Evolutionary conservation across 2,329 filamentous ascomycete genomes (phyloP).

Genomic region (Monascus ruber): DNA sequence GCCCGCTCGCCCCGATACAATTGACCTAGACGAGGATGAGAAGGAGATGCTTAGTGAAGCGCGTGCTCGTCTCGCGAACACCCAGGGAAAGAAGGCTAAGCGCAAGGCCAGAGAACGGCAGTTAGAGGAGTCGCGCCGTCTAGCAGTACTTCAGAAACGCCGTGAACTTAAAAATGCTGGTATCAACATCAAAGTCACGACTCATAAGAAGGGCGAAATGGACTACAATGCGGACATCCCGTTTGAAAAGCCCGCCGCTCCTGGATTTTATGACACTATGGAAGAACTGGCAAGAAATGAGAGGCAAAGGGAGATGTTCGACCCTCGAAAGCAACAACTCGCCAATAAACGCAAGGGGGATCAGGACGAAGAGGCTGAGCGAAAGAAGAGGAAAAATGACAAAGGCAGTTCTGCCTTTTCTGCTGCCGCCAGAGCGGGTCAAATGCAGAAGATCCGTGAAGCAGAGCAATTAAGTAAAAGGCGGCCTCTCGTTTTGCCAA

Average conservation of each 20-base stretch:
- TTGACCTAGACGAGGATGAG: conserved; percentile 96
- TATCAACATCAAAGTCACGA: conserved; percentile 93
- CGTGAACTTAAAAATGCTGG: conserved; percentile 94
- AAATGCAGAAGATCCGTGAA: conserved; percentile 88
- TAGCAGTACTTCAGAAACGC: conserved; percentile 87
- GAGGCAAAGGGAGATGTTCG: conserved; percentile 69
- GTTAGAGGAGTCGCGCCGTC: conserved; percentile 80
- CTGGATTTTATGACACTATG: conserved; percentile 85
- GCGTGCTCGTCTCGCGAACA: conserved; percentile 89
- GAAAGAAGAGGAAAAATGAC: conserved; percentile 79
- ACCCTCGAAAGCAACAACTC: conserved; percentile 83
- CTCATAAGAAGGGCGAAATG: conserved; percentile 91
- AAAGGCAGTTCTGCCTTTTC: conserved; percentile 73
- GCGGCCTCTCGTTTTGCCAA: conserved; percentile 66
- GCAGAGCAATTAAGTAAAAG: conserved; percentile 95
- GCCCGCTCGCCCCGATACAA: conserved; percentile 87
- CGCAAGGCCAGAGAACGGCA: conserved; percentile 91
- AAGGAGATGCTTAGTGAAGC: conserved; percentile 99
- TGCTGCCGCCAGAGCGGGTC: conserved; percentile 82
- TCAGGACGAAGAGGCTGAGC: conserved; percentile 64
- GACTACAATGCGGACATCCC: conserved; percentile 99
- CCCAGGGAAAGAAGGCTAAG: conserved; percentile 98
- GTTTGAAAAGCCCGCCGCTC: conserved; percentile 81
- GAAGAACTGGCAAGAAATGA: conserved; percentile 78
- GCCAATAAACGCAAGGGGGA: conserved; percentile 91